phyloP scores from a whole-genome alignment of 495 filamentous ascomycete species.

The Aspergillus haitiensis region DNA sequence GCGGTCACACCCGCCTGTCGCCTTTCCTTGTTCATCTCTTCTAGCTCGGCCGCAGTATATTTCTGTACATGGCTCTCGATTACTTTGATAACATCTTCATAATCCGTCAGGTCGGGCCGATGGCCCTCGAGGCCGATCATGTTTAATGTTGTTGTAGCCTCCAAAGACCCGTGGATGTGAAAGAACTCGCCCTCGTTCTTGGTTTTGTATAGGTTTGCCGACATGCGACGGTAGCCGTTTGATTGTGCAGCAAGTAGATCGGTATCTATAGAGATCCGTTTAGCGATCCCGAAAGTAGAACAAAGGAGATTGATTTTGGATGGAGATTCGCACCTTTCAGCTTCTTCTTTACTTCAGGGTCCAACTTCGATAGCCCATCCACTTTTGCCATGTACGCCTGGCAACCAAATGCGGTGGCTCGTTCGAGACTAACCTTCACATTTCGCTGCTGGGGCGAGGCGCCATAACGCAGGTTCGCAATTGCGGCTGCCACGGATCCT shows the following conservation, averaged over 20 bases:
- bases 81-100: conserved; percentile 62
- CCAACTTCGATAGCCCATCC: conserved; percentile 64
- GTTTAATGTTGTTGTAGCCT: conserved; percentile 64
- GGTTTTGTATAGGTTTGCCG: conserved; percentile 73
- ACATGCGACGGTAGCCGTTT: conserved; percentile 69
- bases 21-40: conserved; percentile 59
- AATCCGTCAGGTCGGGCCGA: conserved; percentile 62
- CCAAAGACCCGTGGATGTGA: conserved; percentile 77
- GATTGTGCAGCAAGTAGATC: conserved; percentile 70
- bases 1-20: conserved; percentile 67
- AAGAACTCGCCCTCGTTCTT: conserved; percentile 64
- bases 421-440: conserved; percentile 63
- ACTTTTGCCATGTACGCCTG: conserved; percentile 72
- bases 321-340: conserved; percentile 55
- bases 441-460: conserved; percentile 31
- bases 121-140: conserved; percentile 71
- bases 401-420: conserved; percentile 65
- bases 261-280: conserved; percentile 54
- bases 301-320: conserved; percentile 1
- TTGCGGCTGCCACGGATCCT: conserved; percentile 62
- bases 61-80: conserved; percentile 65
- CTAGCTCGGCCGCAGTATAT: conserved; percentile 63
- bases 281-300: not conserved
- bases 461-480: conserved; percentile 59
- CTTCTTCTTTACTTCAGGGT: conserved; percentile 59